Evolutionary conservation across 495 filamentous ascomycete species (phyloP).

Genomic region (Talaromyces wortmannii): DNA sequence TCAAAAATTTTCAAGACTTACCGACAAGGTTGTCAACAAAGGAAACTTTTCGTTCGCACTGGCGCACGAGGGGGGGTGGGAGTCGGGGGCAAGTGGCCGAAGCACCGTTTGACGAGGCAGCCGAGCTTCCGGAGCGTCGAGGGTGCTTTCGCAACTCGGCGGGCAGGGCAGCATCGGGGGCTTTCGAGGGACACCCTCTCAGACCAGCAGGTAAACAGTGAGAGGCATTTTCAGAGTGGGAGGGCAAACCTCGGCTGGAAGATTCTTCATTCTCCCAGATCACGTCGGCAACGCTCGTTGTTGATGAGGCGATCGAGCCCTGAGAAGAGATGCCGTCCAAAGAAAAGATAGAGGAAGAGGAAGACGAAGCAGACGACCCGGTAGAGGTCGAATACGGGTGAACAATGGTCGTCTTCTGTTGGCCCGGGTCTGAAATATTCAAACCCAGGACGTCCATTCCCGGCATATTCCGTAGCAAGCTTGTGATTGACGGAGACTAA

Average conservation of each 20-base stretch:
- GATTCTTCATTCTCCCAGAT: constrained; percentile 41
- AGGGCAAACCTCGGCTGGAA: constrained; percentile 15
- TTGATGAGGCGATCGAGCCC: constrained; percentile 43
- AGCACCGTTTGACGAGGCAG: constrained; percentile 26
- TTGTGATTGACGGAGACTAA: constrained; percentile 6
- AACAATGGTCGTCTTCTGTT: constrained; percentile 31
- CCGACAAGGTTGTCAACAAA: constrained; percentile 98
- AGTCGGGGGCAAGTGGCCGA: constrained; percentile 50
- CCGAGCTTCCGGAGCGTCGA: constrained; percentile 56
- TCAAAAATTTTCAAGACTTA: constrained; percentile 49
- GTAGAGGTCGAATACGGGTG: constrained; percentile 61
- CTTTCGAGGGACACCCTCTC: constrained; percentile 20
- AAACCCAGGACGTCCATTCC: constrained; percentile 44
- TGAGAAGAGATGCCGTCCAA: constrained; percentile 57
- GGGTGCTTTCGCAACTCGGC: constrained; percentile 74
- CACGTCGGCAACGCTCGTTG: constrained; percentile 38
- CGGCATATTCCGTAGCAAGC: constrained; percentile 34
- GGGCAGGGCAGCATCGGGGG: constrained; percentile 43
- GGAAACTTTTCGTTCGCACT: constrained; percentile 87
- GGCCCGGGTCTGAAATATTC: constrained; percentile 33
- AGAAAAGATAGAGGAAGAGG: constrained; percentile 74
- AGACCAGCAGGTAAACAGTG: constrained; percentile 20
- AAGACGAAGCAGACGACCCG: constrained; percentile 66
- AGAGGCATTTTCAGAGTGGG: constrained; percentile 9
- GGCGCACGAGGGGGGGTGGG: constrained; percentile 78